A percentile compares a stretch with the other conserved stretches of the same genome.
Evolutionary conservation across 2,329 filamentous ascomycete species (phyloP).

Genomic region (Colletotrichum caudatum): DNA sequence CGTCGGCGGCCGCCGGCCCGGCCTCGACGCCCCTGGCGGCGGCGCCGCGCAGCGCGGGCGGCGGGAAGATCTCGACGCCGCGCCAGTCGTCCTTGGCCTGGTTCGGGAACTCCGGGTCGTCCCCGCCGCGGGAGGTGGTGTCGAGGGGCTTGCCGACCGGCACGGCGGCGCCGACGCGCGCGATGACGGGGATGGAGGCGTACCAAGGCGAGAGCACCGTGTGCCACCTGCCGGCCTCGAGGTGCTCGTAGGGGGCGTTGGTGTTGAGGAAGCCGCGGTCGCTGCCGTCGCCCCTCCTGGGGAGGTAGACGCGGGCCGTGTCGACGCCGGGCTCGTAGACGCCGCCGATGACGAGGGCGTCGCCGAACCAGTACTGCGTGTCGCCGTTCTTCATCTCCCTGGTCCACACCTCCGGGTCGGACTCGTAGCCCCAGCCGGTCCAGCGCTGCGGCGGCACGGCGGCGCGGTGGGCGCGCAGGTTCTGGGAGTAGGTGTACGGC

Average conservation of each 20-base stretch:
- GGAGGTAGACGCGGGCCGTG: conserved; percentile 71
- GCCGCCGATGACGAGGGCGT: conserved; percentile 73
- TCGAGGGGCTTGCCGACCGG: conserved; percentile 53
- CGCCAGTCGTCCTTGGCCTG: conserved; percentile 57
- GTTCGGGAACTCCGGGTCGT: conserved; percentile 53
- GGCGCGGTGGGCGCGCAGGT: conserved; percentile 69
- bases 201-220: conserved; percentile 57
- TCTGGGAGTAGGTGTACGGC: conserved; percentile 77
- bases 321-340: conserved; percentile 72
- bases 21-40: conserved; percentile 27
- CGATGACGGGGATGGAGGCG: conserved; percentile 55
- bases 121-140: conserved; percentile 51
- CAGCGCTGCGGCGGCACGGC: conserved; percentile 76
- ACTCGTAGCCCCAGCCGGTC: conserved; percentile 80
- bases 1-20: not conserved
- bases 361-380: conserved; percentile 80
- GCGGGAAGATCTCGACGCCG: conserved; percentile 58
- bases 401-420: conserved; percentile 75
- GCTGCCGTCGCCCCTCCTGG: conserved; percentile 60
- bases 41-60: conserved; percentile 40
- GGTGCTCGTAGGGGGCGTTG: conserved; percentile 70
- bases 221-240: conserved; percentile 58
- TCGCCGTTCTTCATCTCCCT: conserved; percentile 71
- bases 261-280: conserved; percentile 73
- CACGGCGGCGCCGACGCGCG: conserved; percentile 55